Conservation (phyloP, 352 stramenopile genomes). For the Phytophthora cactorum region DNA sequence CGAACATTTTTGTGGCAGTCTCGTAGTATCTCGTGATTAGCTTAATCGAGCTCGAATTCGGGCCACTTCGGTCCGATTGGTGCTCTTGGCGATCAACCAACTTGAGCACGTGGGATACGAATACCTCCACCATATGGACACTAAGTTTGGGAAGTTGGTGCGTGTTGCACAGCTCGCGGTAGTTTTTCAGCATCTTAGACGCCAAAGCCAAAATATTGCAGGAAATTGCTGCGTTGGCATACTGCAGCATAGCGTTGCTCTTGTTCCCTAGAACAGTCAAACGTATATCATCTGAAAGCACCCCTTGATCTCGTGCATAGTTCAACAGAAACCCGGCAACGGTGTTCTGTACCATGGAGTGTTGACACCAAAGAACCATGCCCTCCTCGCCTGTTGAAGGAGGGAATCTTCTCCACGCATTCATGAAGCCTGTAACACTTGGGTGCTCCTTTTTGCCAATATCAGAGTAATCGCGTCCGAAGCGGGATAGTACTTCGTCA, state of each 20-base stretch:
- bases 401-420: constrained; percentile 43
- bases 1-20: constrained; percentile 81
- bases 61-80: constrained; percentile 23
- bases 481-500: constrained; percentile 50
- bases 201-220: constrained; percentile 75
- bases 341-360: constrained; percentile 61
- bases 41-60: constrained; percentile 42
- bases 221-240: constrained; percentile 65
- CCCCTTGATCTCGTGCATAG: constrained; percentile 31
- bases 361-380: constrained; percentile 68
- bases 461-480: constrained; percentile 14
- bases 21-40: constrained; percentile 74
- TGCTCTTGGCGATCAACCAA: constrained; percentile 68
- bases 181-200: constrained; percentile 81
- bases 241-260: constrained; percentile 66
- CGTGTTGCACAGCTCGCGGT: constrained; percentile 73
- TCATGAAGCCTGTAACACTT: constrained; percentile 37
- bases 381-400: constrained; percentile 60
- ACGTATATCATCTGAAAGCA: constrained; percentile 41
- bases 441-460: constrained; percentile 12
- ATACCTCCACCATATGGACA: constrained; percentile 81
- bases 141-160: constrained; percentile 77
- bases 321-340: constrained; percentile 41
- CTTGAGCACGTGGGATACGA: constrained; percentile 83
- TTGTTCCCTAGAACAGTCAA: constrained; percentile 39